Conservation (phyloP, 441 rosid species). For the Metrosideros polymorpha region DNA sequence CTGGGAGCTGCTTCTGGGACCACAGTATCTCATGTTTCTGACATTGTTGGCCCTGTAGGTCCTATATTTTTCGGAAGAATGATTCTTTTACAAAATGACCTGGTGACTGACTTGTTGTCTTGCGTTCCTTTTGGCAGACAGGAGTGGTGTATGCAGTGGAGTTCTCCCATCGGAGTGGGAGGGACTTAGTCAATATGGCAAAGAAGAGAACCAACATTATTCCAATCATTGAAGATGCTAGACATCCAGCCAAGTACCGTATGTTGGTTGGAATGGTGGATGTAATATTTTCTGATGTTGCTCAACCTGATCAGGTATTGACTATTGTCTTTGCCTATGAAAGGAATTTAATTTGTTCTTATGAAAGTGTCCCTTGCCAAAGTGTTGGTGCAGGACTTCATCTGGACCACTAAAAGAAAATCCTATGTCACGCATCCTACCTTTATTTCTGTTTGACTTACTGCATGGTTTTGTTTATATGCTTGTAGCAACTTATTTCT, state of each 20-base stretch:
- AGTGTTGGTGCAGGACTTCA: background rate
- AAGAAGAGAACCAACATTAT: slow-evolving; percentile 81
- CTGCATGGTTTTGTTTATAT: background rate
- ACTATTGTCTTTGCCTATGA: background rate
- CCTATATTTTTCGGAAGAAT: background rate
- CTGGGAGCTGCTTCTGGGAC: slow-evolving; percentile 96
- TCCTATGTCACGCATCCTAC: background rate
- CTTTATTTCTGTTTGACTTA: background rate
- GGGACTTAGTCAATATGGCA: slow-evolving; percentile 95
- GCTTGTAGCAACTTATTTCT: background rate
- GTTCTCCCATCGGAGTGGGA: slow-evolving; percentile 89
- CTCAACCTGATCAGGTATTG: slow-evolving; percentile 90
- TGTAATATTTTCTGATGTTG: slow-evolving; percentile 94
- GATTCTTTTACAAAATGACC: background rate
- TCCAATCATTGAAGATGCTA: slow-evolving; percentile 90
- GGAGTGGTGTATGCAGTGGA: slow-evolving; percentile 91
- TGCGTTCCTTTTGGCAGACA: slow-evolving; percentile 18
- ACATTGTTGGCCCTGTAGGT: slow-evolving; percentile 84
- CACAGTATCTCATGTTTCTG: slow-evolving; percentile 86
- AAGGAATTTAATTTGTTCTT: background rate
- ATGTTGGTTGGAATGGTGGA: slow-evolving; percentile 97
- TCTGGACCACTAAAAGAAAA: background rate
- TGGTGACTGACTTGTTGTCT: background rate
- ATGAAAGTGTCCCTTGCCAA: background rate
- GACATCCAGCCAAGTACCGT: slow-evolving; percentile 83